Percentiles rank a stretch among this genome's conserved stretches.
phyloP scores from a whole-genome alignment of 495 filamentous ascomycete genomes.

The Polyplosphaeria fusca region DNA sequence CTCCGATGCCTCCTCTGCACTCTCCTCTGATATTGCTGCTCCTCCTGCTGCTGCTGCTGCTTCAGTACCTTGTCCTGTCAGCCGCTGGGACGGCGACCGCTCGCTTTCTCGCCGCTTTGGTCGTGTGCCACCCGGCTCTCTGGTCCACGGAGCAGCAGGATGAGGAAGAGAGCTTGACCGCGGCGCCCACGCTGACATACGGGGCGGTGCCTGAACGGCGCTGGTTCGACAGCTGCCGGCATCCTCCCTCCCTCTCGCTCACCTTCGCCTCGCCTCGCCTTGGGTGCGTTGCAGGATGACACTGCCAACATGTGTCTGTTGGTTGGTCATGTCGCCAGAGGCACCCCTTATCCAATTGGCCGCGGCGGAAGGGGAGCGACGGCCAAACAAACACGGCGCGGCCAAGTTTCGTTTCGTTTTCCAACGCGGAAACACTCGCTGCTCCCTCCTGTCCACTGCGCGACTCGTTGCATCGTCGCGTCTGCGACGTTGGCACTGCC shows the following conservation, averaged over 20 bases:
- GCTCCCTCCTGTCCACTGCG: neutral
- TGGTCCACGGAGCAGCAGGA: too few species aligned
- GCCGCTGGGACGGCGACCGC: too few species aligned
- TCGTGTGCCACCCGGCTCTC: too few species aligned
- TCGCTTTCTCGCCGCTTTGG: too few species aligned
- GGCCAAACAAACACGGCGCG: neutral
- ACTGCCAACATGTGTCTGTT: neutral
- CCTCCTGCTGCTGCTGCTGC: neutral
- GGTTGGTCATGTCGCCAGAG: neutral
- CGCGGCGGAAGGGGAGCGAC: neutral
- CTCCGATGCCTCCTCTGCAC: neutral
- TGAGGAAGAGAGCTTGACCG: too few species aligned
- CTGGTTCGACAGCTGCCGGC: neutral
- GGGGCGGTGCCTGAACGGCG: neutral
- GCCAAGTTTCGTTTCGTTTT: too few species aligned
- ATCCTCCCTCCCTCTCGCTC: neutral
- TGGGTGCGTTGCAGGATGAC: neutral
- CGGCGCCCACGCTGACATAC: neutral
- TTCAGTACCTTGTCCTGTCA: too few species aligned
- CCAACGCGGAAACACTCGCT: neutral
- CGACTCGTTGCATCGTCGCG: too few species aligned
- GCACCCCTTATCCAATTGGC: neutral
- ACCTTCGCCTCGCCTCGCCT: neutral
- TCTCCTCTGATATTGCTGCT: neutral
- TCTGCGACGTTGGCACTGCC: too few species aligned